Percentiles rank a stretch among this genome's conserved stretches.
These are phyloP conservation scores for Strobilomyces dryophilus DNA, from an alignment of 768 basidiomycete species.

Conservation along the genomic window DNA sequence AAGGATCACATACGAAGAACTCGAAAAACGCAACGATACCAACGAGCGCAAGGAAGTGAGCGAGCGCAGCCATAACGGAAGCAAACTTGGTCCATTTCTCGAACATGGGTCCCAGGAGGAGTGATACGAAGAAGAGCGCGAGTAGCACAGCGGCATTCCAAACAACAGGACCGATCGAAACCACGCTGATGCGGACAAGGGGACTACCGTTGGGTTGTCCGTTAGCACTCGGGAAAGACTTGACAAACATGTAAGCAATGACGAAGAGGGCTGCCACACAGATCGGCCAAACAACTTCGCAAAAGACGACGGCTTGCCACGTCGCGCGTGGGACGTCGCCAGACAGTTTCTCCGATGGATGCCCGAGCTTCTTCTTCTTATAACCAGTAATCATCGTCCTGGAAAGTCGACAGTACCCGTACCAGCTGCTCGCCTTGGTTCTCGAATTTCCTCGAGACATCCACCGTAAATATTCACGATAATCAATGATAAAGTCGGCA, in stretches of 20 bases:
- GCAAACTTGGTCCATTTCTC: constrained; percentile 83
- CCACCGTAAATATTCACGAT: constrained; percentile 97
- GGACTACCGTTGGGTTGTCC: constrained; percentile 75
- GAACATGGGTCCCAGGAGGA: constrained; percentile 90
- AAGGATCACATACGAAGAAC: constrained; percentile 72
- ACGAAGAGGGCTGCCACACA: constrained; percentile 73
- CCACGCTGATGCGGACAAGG: constrained; percentile 82
- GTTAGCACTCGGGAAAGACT: constrained; percentile 71
- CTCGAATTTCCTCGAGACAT: constrained; percentile 98
- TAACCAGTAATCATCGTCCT: constrained; percentile 98
- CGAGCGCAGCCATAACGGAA: constrained; percentile 87
- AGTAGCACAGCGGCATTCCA: constrained; percentile 92
- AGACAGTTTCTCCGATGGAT: constrained; percentile 96
- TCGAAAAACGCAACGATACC: constrained; percentile 91
- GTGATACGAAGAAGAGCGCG: constrained; percentile 83
- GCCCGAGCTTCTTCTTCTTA: constrained; percentile 98
- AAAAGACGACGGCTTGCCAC: constrained; percentile 79
- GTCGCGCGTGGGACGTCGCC: constrained; percentile 89
- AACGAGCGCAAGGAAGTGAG: constrained; percentile 77
- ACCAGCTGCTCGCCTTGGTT: constrained; percentile 97
- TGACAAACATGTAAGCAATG: constrained; percentile 88
- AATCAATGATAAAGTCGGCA: constrained; percentile 97
- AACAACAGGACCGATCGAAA: constrained; percentile 89
- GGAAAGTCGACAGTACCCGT: constrained; percentile 97
- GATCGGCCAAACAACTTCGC: constrained; percentile 81